Conservation (phyloP, 176 grass and related monocot species). For the Aegilops longissima region DNA sequence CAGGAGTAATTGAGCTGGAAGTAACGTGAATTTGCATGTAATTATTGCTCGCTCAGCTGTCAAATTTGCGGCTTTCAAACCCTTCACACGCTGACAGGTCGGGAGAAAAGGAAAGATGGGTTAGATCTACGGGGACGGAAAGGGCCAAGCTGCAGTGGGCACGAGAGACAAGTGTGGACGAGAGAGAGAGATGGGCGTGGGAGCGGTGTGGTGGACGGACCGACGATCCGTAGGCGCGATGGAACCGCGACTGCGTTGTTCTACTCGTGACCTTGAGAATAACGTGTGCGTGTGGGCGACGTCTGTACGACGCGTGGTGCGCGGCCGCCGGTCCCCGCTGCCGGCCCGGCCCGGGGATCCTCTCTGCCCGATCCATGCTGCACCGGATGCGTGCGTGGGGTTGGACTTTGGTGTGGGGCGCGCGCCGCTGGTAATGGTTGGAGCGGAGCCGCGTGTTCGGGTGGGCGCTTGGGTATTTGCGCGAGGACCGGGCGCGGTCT, state of each 20-base stretch:
- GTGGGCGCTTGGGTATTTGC: background rate
- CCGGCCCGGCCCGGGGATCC: conserved; percentile 7
- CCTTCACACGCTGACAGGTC: background rate
- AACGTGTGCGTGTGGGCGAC: conserved; percentile 49
- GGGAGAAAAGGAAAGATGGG: background rate
- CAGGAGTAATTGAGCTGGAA: background rate
- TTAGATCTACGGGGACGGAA: conserved; percentile 1
- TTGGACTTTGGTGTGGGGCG: background rate
- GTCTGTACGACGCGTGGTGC: conserved; percentile 33
- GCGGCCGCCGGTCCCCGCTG: conserved; percentile 20
- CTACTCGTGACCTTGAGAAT: conserved; percentile 38
- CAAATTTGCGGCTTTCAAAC: conserved; percentile 17
- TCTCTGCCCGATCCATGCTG: background rate
- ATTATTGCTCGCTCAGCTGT: background rate
- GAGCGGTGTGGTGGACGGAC: conserved; percentile 18
- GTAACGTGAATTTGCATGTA: background rate
- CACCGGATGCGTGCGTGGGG: background rate
- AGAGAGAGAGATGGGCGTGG: background rate
- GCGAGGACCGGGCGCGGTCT: conserved; percentile 46
- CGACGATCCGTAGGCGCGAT: conserved; percentile 23
- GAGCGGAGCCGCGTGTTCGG: conserved; percentile 1
- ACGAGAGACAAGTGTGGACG: conserved; percentile 37
- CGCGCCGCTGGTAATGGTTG: background rate
- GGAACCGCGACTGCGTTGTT: conserved; percentile 32
- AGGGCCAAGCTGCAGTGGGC: background rate